Percentiles rank a stretch among this genome's conserved stretches.
Conservation (phyloP, 2,329 filamentous ascomycete genomes). For the Setomelanomma holmii region DNA sequence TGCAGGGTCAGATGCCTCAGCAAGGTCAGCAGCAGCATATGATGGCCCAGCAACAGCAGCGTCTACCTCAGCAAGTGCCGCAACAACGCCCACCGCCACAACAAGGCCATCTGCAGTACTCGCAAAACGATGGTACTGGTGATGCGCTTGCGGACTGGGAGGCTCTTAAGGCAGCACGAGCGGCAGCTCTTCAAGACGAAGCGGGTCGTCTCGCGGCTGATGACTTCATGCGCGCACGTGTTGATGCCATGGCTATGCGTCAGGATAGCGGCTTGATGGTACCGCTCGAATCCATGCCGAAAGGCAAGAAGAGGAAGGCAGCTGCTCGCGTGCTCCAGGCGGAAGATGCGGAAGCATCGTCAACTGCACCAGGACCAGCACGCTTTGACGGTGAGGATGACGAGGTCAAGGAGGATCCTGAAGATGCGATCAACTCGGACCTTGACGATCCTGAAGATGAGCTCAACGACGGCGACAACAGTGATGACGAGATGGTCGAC, state of each 20-base stretch:
- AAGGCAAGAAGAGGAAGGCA: constrained; percentile 50
- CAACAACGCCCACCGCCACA: constrained; percentile 34
- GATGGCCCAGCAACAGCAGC: constrained; percentile 36
- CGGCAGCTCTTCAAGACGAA: constrained; percentile 57
- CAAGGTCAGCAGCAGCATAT: constrained; percentile 26
- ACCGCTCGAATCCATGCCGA: constrained; percentile 66
- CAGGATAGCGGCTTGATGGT: constrained; percentile 82
- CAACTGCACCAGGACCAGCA: constrained; percentile 40
- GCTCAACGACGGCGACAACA: constrained; percentile 79
- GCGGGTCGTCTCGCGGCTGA: constrained; percentile 65
- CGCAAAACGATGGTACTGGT: constrained; percentile 81
- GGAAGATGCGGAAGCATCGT: constrained; percentile 57
- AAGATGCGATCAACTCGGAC: constrained; percentile 98
- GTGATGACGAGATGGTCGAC: constrained; percentile 81
- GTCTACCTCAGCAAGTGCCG: constrained; percentile 37
- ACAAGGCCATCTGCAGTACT: constrained; percentile 47
- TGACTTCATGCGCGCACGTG: constrained; percentile 70
- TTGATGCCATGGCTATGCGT: constrained; percentile 68
- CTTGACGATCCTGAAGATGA: constrained; percentile 94
- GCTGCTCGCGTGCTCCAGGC: constrained; percentile 56
- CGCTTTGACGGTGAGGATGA: constrained; percentile 66
- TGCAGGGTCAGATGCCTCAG: too few species aligned
- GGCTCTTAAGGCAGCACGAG: constrained; percentile 66
- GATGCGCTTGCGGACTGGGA: constrained; percentile 63
- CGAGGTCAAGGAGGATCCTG: constrained; percentile 70